phyloP scores from a whole-genome alignment of 495 filamentous ascomycete genomes.

The Lasiosphaeria miniovina region DNA sequence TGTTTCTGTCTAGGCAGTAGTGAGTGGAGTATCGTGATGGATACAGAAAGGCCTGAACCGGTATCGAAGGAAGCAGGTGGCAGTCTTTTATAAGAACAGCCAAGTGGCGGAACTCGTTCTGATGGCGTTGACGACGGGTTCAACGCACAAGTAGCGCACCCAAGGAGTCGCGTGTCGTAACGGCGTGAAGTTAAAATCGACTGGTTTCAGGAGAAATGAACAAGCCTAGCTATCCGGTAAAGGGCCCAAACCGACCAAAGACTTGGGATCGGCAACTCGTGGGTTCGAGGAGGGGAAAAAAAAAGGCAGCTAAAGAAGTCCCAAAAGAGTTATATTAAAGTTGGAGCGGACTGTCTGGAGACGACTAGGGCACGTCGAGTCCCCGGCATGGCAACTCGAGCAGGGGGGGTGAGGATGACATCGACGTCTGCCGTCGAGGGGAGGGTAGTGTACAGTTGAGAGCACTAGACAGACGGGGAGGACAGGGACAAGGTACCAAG shows the following conservation, averaged over 20 bases:
- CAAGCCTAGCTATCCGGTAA: constrained; percentile 14
- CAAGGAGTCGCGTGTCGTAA: constrained; percentile 18
- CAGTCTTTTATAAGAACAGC: constrained; percentile 17
- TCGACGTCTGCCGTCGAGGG: constrained; percentile 8
- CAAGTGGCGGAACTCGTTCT: constrained; percentile 14
- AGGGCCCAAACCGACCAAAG: constrained; percentile 5
- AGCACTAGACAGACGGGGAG: constrained; percentile 2
- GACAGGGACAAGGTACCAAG: constrained; percentile 9
- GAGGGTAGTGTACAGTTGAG: background rate
- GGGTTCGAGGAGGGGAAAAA: constrained; percentile 9
- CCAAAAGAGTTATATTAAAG: constrained; percentile 30
- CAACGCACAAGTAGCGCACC: constrained; percentile 24
- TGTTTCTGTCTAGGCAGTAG: background rate
- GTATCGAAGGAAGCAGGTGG: background rate
- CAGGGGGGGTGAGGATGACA: constrained; percentile 23
- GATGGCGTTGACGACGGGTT: constrained; percentile 16
- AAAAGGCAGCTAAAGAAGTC: constrained; percentile 17
- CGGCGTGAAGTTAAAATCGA: constrained; percentile 23
- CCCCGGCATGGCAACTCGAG: constrained; percentile 26
- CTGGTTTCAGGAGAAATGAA: constrained; percentile 14
- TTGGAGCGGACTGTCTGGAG: constrained; percentile 12
- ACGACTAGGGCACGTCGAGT: constrained; percentile 32
- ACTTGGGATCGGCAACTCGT: background rate
- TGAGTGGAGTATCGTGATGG: background rate
- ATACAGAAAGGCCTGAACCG: background rate